Evolutionary conservation across 2,329 filamentous ascomycete genomes (phyloP).

Genomic region (Aspergillaceae sp.): DNA sequence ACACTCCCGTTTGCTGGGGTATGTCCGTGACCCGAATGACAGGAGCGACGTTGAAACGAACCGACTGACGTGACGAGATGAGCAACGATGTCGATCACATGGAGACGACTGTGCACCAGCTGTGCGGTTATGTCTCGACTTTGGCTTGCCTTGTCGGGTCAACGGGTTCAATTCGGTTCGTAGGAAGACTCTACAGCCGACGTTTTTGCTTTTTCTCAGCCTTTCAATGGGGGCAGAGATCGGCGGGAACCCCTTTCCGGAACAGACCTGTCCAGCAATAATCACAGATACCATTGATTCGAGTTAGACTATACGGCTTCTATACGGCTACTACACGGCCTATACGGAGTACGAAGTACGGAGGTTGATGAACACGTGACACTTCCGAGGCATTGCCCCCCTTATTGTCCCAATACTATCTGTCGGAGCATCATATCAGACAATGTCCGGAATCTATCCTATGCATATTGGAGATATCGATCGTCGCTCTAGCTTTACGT

Average conservation of each 20-base stretch:
- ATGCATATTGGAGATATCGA: not conserved
- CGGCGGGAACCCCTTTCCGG: conserved; percentile 1
- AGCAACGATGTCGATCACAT: conserved; percentile 14
- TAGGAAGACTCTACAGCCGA: not conserved
- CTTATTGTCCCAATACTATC: too few species aligned
- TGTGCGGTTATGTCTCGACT: not conserved
- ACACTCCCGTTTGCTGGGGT: not conserved
- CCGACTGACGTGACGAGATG: conserved; percentile 2
- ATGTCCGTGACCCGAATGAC: not conserved
- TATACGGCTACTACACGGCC: not conserved
- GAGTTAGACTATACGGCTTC: not conserved
- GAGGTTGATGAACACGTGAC: too few species aligned
- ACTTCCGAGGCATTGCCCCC: too few species aligned
- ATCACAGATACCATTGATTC: not conserved
- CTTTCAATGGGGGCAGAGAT: not conserved
- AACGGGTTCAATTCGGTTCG: not conserved
- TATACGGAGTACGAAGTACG: not conserved
- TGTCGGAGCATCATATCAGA: too few species aligned
- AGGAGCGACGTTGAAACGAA: not conserved
- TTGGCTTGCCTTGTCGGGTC: not conserved
- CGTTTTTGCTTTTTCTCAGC: conserved; percentile 1
- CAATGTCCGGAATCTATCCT: not conserved
- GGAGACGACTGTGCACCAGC: conserved; percentile 9
- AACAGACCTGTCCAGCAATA: not conserved
- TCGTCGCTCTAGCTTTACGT: not conserved